A percentile compares a stretch with the other conserved stretches of the same genome.
Conservation (phyloP, 306 rosid species). For the Sicyos baderoa region DNA sequence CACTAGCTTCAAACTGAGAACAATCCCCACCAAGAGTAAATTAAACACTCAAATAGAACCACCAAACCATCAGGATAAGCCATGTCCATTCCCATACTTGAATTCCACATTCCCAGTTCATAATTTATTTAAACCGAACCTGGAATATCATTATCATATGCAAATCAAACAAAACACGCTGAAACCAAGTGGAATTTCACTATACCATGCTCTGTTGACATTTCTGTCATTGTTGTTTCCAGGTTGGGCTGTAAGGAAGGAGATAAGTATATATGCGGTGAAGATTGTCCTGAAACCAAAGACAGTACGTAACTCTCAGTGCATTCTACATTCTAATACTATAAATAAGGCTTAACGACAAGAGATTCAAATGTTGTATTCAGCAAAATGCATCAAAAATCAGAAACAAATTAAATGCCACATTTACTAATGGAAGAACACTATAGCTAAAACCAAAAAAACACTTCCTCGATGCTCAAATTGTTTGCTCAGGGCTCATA, state of each 20-base stretch:
- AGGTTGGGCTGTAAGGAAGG: constrained; percentile 33
- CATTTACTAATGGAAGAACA: background rate
- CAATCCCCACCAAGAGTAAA: background rate
- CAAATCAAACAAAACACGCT: background rate
- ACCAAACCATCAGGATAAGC: background rate
- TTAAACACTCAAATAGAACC: background rate
- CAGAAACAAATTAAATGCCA: background rate
- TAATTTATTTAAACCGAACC: background rate
- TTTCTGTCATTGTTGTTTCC: constrained; percentile 28
- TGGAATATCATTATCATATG: no score
- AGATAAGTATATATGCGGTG: constrained; percentile 32
- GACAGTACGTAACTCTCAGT: constrained; percentile 1
- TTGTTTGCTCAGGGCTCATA: background rate
- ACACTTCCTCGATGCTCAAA: background rate
- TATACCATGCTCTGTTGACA: constrained; percentile 37
- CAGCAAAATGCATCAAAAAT: background rate
- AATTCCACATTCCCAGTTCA: background rate
- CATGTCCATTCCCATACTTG: background rate
- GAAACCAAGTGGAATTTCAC: background rate
- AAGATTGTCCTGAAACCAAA: constrained; percentile 34
- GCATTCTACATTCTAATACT: background rate
- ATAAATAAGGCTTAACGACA: background rate
- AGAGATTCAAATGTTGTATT: background rate
- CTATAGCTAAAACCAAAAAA: background rate
- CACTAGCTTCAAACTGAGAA: background rate